Evolutionary conservation across 345 rosid species (phyloP).

Genomic region (Erodium maritimum): DNA sequence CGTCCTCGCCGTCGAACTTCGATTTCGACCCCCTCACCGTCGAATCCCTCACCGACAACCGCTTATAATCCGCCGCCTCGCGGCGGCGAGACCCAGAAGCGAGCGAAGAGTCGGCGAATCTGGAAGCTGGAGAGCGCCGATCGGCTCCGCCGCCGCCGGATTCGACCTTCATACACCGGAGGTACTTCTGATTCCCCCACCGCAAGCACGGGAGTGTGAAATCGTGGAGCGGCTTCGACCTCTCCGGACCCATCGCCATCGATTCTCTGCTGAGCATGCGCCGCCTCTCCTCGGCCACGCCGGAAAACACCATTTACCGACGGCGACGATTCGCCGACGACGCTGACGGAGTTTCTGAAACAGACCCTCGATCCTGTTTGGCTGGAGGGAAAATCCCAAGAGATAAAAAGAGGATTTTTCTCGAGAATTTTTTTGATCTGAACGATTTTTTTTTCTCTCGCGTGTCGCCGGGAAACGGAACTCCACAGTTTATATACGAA

Average conservation of each 20-base stretch:
- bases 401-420: too few species aligned
- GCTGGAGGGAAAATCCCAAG: too few species aligned
- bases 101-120: not conserved
- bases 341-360: too few species aligned
- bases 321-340: too few species aligned
- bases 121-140: constrained; percentile 1
- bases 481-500: too few species aligned
- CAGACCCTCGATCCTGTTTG: too few species aligned
- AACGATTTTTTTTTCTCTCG: too few species aligned
- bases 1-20: constrained; percentile 18
- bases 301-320: not conserved
- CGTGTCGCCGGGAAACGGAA: too few species aligned
- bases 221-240: constrained; percentile 43
- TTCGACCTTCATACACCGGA: constrained; percentile 31
- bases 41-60: constrained; percentile 9
- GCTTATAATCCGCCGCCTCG: constrained; percentile 8
- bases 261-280: constrained; percentile 1
- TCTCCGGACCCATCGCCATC: constrained; percentile 32
- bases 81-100: not conserved
- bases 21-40: constrained; percentile 8
- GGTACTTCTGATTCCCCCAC: constrained; percentile 41
- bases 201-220: constrained; percentile 33
- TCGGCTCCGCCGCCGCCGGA: constrained; percentile 19
- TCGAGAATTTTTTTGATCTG: too few species aligned
- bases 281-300: constrained; percentile 2